A percentile compares a stretch with the other conserved stretches of the same genome.
These are phyloP conservation scores for Aplosporella prunicola DNA, from an alignment of 2,329 filamentous ascomycete species.

Conservation along the genomic window DNA sequence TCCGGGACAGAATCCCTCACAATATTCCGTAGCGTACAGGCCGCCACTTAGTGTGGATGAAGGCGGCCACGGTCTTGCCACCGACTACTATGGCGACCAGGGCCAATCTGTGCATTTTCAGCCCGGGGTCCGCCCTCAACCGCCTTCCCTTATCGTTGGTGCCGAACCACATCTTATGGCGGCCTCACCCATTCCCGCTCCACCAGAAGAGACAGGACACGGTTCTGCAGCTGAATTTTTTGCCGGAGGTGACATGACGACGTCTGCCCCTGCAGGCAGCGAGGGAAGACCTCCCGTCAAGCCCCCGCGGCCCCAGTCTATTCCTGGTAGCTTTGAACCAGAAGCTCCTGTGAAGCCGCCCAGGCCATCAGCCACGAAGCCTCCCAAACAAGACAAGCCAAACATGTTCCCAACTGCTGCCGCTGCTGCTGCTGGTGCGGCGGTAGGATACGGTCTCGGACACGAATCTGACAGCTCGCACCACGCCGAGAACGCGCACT, in stretches of 20 bases:
- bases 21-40: constrained; percentile 37
- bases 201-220: constrained; percentile 50
- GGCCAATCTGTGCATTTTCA: constrained; percentile 51
- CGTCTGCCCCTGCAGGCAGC: no score
- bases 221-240: constrained; percentile 53
- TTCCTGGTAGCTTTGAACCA: constrained; percentile 28
- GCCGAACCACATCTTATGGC: constrained; percentile 48
- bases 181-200: constrained; percentile 41
- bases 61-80: constrained; percentile 42
- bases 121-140: constrained; percentile 48
- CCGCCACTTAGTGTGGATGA: constrained; percentile 26
- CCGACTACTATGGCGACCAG: constrained; percentile 55
- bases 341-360: constrained; percentile 27
- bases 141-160: constrained; percentile 44
- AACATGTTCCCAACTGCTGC: constrained; percentile 27
- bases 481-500: constrained; percentile 5
- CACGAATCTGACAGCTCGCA: constrained; percentile 18
- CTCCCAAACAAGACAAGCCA: constrained; percentile 16
- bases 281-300: constrained; percentile 19
- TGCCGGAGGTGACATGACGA: constrained; percentile 1
- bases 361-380: constrained; percentile 15
- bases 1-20: constrained; percentile 45
- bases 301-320: constrained; percentile 23
- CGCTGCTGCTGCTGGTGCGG: constrained; percentile 31
- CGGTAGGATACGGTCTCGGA: constrained; percentile 32